Percentiles rank a stretch among this genome's conserved stretches.
Evolutionary conservation across 306 rosid species (phyloP).

Genomic region (Gastrolobium bilobum): DNA sequence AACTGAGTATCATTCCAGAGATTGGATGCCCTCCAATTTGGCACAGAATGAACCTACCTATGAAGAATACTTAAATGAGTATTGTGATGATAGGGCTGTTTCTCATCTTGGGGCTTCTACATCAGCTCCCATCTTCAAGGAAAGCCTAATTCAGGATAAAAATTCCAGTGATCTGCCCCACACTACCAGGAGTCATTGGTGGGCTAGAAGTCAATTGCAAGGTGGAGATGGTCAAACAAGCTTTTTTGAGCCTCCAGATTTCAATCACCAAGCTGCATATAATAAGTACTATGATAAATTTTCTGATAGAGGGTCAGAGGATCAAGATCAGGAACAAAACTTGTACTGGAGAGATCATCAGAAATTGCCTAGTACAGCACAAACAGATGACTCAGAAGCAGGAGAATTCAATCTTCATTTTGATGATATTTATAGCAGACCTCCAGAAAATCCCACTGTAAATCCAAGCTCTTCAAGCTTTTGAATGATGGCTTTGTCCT

Average conservation of each 20-base stretch:
- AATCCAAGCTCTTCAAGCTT: conserved; percentile 54
- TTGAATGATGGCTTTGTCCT: conserved; percentile 51
- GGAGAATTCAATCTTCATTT: conserved; percentile 76
- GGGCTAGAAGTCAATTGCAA: conserved; percentile 68
- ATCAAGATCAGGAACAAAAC: conserved; percentile 62
- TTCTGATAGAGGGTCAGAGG: conserved; percentile 76
- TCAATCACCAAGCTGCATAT: conserved; percentile 49
- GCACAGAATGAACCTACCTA: conserved; percentile 49
- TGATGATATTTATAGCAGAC: conserved; percentile 75
- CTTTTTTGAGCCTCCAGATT: conserved; percentile 90
- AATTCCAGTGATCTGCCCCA: conserved; percentile 39
- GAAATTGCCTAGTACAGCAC: conserved; percentile 57
- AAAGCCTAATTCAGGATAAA: conserved; percentile 60
- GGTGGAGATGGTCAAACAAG: conserved; percentile 66
- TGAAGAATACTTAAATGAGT: conserved; percentile 57
- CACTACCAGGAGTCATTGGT: conserved; percentile 71
- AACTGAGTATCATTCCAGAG: conserved; percentile 55
- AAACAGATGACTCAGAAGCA: conserved; percentile 66
- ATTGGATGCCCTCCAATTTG: conserved; percentile 64
- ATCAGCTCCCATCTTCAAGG: conserved; percentile 67
- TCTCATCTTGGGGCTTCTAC: conserved; percentile 82
- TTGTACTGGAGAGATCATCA: conserved; percentile 60
- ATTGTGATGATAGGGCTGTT: conserved; percentile 44
- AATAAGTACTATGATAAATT: conserved; percentile 47
- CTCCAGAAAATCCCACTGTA: conserved; percentile 64